Conservation (phyloP, 139 green algal genomes). For the Ettlia oleoabundans region DNA sequence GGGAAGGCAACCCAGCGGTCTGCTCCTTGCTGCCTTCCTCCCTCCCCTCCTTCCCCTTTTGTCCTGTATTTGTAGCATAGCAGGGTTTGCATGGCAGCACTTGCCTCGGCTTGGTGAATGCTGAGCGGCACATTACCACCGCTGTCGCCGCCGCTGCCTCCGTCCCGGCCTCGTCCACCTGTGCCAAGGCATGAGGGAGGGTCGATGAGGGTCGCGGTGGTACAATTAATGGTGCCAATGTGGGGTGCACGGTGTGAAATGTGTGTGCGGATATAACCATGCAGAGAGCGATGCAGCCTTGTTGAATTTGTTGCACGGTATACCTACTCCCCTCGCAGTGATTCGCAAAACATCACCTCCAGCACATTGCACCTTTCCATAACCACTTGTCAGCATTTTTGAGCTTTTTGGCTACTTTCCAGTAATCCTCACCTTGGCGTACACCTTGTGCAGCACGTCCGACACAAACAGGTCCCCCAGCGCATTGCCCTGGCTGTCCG, state of each 20-base stretch:
- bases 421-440: background rate
- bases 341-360: background rate
- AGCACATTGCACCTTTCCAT: background rate
- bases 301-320: no score
- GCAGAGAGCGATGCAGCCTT: no score
- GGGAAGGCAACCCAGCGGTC: no score
- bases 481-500: background rate
- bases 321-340: no score
- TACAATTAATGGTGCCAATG: background rate
- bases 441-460: slow-evolving; percentile 45
- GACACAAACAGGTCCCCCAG: slow-evolving; percentile 31
- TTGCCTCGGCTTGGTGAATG: slow-evolving; percentile 13
- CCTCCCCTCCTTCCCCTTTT: no score
- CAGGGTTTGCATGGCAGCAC: background rate
- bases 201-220: background rate
- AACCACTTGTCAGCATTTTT: background rate
- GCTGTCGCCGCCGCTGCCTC: slow-evolving; percentile 43
- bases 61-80: background rate
- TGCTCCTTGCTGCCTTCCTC: no score
- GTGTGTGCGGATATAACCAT: no score
- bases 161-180: slow-evolving; percentile 31
- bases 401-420: no score
- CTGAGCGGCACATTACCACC: slow-evolving; percentile 33
- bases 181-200: no score
- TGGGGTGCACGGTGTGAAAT: background rate